Percentiles rank a stretch among this genome's conserved stretches.
Conservation (phyloP, 106 monocot species). For the Dendrobium huoshanense region DNA sequence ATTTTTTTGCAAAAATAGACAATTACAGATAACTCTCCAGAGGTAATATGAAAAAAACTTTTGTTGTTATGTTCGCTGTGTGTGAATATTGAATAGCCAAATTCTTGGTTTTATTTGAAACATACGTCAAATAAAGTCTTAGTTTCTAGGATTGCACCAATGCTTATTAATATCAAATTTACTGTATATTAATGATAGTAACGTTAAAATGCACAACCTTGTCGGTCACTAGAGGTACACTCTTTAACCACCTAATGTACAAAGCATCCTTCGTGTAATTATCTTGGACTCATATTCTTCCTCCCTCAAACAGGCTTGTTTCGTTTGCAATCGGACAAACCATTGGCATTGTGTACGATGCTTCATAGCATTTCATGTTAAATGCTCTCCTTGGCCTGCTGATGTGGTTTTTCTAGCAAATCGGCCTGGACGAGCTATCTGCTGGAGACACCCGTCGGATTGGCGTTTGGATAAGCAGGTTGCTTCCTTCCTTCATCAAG, state of each 20-base stretch:
- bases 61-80: background rate
- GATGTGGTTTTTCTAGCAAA: conserved; percentile 21
- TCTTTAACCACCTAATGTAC: background rate
- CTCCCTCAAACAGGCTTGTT: conserved; percentile 53
- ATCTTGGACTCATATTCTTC: conserved; percentile 10
- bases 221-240: background rate
- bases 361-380: conserved; percentile 41
- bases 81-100: background rate
- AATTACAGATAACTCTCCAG: background rate
- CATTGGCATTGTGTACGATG: conserved; percentile 76
- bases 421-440: conserved; percentile 31
- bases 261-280: background rate
- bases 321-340: conserved; percentile 56
- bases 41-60: background rate
- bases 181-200: background rate
- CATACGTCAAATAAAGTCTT: background rate
- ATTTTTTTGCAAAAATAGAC: background rate
- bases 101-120: background rate
- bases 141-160: background rate
- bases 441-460: conserved; percentile 83
- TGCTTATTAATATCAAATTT: background rate
- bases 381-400: conserved; percentile 80
- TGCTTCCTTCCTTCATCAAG: conserved; percentile 31
- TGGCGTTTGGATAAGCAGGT: conserved; percentile 73
- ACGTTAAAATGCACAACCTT: background rate